Evolutionary conservation across 371 early-diverging fungal species (phyloP).

Genomic region (Mortierella sp.): DNA sequence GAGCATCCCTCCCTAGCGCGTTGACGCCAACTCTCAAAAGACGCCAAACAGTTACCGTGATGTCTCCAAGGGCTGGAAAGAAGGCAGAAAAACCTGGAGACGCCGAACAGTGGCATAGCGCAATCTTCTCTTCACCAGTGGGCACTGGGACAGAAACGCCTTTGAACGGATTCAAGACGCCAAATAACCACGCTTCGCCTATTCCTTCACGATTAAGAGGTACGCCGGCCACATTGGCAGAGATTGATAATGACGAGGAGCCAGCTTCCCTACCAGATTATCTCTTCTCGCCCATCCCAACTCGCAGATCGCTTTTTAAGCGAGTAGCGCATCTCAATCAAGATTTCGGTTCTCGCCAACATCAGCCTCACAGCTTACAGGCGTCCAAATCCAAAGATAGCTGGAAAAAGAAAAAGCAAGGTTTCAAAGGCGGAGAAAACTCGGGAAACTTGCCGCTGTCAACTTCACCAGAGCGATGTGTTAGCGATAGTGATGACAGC

Average conservation of each 20-base stretch:
- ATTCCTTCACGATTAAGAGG: slow-evolving; percentile 26
- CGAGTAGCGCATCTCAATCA: slow-evolving; percentile 75
- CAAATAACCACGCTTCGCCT: slow-evolving; percentile 29
- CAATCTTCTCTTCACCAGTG: background rate
- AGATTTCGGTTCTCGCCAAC: slow-evolving; percentile 67
- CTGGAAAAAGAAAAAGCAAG: slow-evolving; percentile 19
- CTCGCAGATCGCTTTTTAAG: slow-evolving; percentile 73
- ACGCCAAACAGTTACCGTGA: slow-evolving; percentile 45
- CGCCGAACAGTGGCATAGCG: slow-evolving; percentile 10
- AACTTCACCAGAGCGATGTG: slow-evolving; percentile 6
- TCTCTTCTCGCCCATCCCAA: slow-evolving; percentile 68
- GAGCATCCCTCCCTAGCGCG: slow-evolving; percentile 1
- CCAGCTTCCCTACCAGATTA: slow-evolving; percentile 49
- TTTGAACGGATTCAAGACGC: slow-evolving; percentile 30
- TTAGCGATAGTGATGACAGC: slow-evolving; percentile 10
- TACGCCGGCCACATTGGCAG: slow-evolving; percentile 11
- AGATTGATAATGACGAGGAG: slow-evolving; percentile 7
- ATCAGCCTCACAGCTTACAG: slow-evolving; percentile 43
- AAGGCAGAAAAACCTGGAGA: slow-evolving; percentile 1
- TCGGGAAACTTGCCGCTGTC: background rate
- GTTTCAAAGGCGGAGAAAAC: background rate
- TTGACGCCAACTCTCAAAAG: slow-evolving; percentile 29
- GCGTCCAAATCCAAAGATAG: slow-evolving; percentile 31
- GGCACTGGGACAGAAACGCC: slow-evolving; percentile 24
- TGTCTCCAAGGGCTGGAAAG: slow-evolving; percentile 34